Conservation (phyloP, 495 filamentous ascomycete species). For the Darksidea phi region DNA sequence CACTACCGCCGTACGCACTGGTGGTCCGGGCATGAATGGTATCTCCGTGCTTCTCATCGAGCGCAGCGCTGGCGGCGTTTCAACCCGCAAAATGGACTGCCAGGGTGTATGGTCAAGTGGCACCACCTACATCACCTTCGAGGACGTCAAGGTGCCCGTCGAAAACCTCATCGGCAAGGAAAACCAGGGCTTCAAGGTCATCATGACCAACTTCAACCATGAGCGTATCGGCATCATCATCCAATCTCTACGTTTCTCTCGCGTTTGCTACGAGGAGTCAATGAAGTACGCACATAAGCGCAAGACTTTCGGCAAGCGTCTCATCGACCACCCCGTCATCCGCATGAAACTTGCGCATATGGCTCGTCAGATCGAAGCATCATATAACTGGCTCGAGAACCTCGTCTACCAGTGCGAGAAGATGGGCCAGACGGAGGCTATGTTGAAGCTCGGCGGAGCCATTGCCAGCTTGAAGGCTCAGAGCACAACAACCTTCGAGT, state of each 20-base stretch:
- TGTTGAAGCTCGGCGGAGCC: constrained; percentile 91
- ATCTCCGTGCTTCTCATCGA: constrained; percentile 87
- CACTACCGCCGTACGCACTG: constrained; percentile 92
- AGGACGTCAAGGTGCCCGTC: constrained; percentile 97
- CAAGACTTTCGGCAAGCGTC: constrained; percentile 88
- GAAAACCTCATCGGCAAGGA: constrained; percentile 97
- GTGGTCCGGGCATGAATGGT: constrained; percentile 82
- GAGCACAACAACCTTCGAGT: constrained; percentile 88
- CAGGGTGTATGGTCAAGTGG: constrained; percentile 94
- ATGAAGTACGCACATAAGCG: constrained; percentile 97
- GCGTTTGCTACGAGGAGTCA: constrained; percentile 95
- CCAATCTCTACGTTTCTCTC: constrained; percentile 90
- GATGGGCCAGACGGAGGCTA: constrained; percentile 93
- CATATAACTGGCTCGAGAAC: constrained; percentile 96
- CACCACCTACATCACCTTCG: constrained; percentile 95
- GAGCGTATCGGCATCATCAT: constrained; percentile 98
- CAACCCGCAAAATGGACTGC: constrained; percentile 94
- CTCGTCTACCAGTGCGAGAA: constrained; percentile 86
- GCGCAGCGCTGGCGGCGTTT: constrained; percentile 75
- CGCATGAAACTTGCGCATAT: constrained; percentile 97
- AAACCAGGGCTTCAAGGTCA: constrained; percentile 90
- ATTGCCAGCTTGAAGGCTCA: constrained; percentile 95
- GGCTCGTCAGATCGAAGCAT: constrained; percentile 95
- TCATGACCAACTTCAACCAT: constrained; percentile 93
- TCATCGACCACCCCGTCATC: constrained; percentile 96